Base-by-base conservation (phyloP, 352 stramenopile genomes). In the Phytopythium helicoides region DNA sequence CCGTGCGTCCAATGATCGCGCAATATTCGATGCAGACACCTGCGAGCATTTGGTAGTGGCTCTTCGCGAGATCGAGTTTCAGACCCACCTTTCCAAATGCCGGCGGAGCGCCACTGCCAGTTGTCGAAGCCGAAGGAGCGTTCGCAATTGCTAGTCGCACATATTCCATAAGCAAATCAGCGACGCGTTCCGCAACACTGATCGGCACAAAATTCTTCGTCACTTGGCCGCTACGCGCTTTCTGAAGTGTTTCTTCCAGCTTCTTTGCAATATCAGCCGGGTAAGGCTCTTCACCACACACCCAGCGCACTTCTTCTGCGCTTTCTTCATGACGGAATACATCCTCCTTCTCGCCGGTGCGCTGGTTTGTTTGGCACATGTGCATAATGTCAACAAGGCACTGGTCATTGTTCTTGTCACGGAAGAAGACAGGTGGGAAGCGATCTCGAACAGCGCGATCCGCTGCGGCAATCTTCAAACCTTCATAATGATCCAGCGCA, bases 11-110 rank as follows among this genome's bases (percentile, higher is more conserved):
- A 0, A 95, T 96, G 4, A 94, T 87, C 26, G 95, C 80, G 55
- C 93, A 98, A 57, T 95, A 98, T 64, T 98, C 95, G 23, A 98
- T 95, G 51, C 90, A 97, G n/a, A 98, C 94, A 31, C 90, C 90
- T 18, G 90, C 94, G 23, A 98, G 72, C 92, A 98, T 98, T 59
- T 98, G 89, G 63, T 97, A 98, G 66, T 98, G 94, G 50, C 86
- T 97, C 69, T 96, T 87, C 1, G 91, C 82, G 47, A 98, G 68
- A 68, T 97, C 88, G 21, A 96, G 64, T 55, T 90, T 92, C 49
- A 87, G 65, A 36, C 81, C 79, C 25, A 67, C 84, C 51, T 88
- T 87, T 18, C 65, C 62, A 22, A 63, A 77, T 12, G 65, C 65
- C 21, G 57, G 42, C 18, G 49, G 41, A 11, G 39, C 56, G 16